Evolutionary conservation across 106 monocot genomes (phyloP), one percentile per base, ranked within the genome.

Genomic region (Vanilla planifolia): DNA sequence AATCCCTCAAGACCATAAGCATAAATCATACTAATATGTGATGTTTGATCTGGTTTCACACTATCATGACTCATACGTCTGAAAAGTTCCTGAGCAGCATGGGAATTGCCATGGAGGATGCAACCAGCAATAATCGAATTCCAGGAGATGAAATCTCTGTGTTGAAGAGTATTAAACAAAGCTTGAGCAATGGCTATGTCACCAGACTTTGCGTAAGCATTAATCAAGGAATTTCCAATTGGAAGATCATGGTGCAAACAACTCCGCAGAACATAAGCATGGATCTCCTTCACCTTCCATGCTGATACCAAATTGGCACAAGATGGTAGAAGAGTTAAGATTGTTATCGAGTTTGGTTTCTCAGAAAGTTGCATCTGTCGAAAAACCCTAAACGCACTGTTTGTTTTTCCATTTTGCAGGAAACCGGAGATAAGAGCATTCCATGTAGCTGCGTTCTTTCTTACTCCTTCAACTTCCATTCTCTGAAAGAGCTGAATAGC

Each of bases 211-310:
- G 83, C 43, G 30, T 90, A 95, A 33, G 80, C 28, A 35, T 74
- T 69, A 37, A 90, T 74, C 7, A 95, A 73, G 46, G 86, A 75
- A 70, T 95, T 95, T 32, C 65, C 58, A 51, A 95, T 64, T 10
- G 78, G 65, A 37, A 63, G 34, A 22, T 83, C 74, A 13, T 14
- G 55, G 16, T 78, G 63, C 40, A 95, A 51, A 51, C 43, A 62
- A 20, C 35, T 40, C 36, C 43, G 89, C 37, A 90, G 51, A 19
- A 86, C 67, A 24, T 66, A 83, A 16, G 83, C 71, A 64, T 95
- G 95, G 35, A 90, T 76, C 79, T 95, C 95, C 76, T 76, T 80
- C 47, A 95, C 75, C 68, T 95, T 95, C 60, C 33, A 67, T 23
- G 51, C 43, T 1, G 80, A 78, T 20, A 86, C 30, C 60, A 95